Percentiles rank a stretch among this genome's conserved stretches.
Conservation (phyloP, 345 rosid species). For the Geranium rotundifolium region DNA sequence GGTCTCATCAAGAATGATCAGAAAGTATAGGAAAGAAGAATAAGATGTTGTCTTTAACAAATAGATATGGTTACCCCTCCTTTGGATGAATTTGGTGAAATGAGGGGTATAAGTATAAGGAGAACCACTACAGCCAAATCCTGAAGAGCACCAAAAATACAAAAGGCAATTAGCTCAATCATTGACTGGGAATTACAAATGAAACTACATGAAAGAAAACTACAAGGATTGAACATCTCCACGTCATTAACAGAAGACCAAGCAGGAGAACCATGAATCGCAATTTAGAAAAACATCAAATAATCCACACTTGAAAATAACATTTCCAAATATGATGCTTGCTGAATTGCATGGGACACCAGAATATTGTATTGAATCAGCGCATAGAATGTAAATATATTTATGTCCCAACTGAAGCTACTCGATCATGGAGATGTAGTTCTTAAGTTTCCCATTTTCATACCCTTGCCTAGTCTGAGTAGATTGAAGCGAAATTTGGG, state of each 20-base stretch:
- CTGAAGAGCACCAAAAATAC: constrained; percentile 27
- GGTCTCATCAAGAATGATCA: constrained; percentile 2
- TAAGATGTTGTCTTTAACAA: constrained; percentile 1
- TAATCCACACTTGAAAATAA: not conserved
- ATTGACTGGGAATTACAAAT: constrained; percentile 5
- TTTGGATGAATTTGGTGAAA: constrained; percentile 94
- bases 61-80: constrained; percentile 76
- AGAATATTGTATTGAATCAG: not conserved
- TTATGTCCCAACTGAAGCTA: not conserved
- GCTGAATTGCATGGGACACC: not conserved
- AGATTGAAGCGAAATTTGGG: not conserved
- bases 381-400: not conserved
- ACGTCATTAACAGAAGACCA: too few species aligned
- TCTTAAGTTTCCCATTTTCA: constrained; percentile 3
- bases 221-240: not conserved
- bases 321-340: not conserved
- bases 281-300: not conserved
- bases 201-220: constrained; percentile 3
- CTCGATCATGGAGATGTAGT: not conserved
- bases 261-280: too few species aligned
- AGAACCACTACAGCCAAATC: constrained; percentile 97
- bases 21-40: constrained; percentile 6
- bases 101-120: constrained; percentile 95
- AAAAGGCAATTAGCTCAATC: constrained; percentile 6
- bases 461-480: constrained; percentile 3